Base-by-base conservation (phyloP, 2,329 filamentous ascomycete genomes). In the Stagonosporopsis cucurbitacearum region DNA sequence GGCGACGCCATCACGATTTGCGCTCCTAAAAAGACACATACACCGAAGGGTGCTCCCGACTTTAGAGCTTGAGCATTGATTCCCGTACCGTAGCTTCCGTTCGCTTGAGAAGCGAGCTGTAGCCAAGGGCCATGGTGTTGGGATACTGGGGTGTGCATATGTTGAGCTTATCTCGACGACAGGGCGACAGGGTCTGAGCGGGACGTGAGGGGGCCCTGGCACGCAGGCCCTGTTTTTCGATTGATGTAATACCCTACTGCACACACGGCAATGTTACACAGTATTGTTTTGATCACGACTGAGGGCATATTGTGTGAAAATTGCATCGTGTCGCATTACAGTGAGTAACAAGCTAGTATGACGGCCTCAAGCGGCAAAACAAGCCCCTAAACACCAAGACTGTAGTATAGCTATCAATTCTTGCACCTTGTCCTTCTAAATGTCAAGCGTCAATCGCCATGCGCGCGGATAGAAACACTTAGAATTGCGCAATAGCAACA, bases 401-500 rank as follows among this genome's bases (percentile, higher is more conserved):
- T 35, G 49, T 49, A 55, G 49, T 45, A 49, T 44, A 44, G 39
- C 17, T 12, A 23, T 28, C 7, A 9, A 17, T 35, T 23, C 22
- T 25, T 35, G 32, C 20, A 6, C 40, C 44, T 19, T 30, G 19
- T 47, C 53, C 32, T 3, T 57, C 37, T 48, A 43, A 23, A 19
- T 25, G 22, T 30, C 11, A n/a, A 41, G 41, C 20, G 15, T 52
- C 25, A 44, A 25, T 23, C 30, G 32, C 40, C 45, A 32, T 15
- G 42, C 19, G 28, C 23, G 13, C 43, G 41, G 9, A 36, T 23
- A 22, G 25, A 37, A 11, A 1, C 11, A 4, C 41, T 55, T 85
- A 92, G 71, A 95, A 90, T 52, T 86, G 88, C 51, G 92, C 89
- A 58, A 96, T 89, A 2, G 96, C 95, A 69, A 99, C 91, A 41